phyloP scores from a whole-genome alignment of 1,284 basidiomycete species.

The Neonothopanus nambi region DNA sequence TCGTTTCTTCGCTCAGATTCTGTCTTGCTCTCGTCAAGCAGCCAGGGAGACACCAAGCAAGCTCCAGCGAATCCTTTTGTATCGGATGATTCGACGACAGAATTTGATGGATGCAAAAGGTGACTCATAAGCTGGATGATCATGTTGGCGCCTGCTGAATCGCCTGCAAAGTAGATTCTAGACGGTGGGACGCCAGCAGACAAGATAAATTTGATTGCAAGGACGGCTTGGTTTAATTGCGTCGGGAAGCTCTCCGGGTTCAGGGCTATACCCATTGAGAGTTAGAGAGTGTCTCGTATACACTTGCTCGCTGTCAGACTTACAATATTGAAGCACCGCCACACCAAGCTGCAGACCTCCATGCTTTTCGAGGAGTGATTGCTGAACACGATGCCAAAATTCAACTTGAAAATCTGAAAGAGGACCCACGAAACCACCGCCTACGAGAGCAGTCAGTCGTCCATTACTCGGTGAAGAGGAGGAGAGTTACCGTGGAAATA shows the following conservation, averaged over 20 bases:
- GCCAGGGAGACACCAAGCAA: constrained; percentile 13
- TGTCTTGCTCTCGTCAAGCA: background rate
- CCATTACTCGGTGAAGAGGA: too few species aligned
- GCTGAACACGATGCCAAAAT: constrained; percentile 10
- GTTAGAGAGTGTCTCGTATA: background rate
- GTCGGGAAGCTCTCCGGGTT: constrained; percentile 12
- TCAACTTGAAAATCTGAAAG: constrained; percentile 4
- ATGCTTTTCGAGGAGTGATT: background rate
- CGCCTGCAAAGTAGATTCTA: constrained; percentile 14
- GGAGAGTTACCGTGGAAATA: constrained; percentile 7
- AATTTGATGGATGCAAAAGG: constrained; percentile 11
- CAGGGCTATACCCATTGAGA: constrained; percentile 3
- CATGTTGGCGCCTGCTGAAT: constrained; percentile 16
- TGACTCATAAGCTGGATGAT: constrained; percentile 14
- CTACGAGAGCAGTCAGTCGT: background rate
- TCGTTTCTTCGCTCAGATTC: constrained; percentile 5
- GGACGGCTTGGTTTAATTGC: constrained; percentile 7
- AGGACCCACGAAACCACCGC: constrained; percentile 13
- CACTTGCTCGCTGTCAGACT: background rate
- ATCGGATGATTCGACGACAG: background rate
- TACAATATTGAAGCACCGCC: constrained; percentile 15
- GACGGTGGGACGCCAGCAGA: background rate
- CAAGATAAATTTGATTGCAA: constrained; percentile 6
- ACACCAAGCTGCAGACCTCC: background rate
- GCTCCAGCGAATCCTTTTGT: background rate